Conservation (phyloP, 208 protist species). For the Trypanosoma lewisi region DNA sequence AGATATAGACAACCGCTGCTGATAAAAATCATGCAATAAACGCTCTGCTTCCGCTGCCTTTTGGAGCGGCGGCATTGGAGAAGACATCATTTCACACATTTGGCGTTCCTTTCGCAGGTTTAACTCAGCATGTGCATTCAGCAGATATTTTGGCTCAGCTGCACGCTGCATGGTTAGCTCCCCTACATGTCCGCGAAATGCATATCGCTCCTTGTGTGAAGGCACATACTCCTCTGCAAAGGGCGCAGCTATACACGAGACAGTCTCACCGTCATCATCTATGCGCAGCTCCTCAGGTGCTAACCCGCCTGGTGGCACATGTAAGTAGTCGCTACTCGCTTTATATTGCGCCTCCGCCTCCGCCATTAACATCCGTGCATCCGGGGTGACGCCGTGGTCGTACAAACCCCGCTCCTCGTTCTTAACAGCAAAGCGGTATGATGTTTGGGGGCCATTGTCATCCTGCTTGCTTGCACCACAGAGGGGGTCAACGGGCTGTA, state of each 20-base stretch:
- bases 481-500: conserved; percentile 35
- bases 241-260: conserved; percentile 51
- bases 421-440: conserved; percentile 44
- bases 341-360: conserved; percentile 72
- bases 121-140: conserved; percentile 52
- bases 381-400: conserved; percentile 67
- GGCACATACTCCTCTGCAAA: conserved; percentile 70
- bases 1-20: conserved; percentile 47
- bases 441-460: neutral
- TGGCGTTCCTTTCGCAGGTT: conserved; percentile 77
- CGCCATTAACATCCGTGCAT: conserved; percentile 53
- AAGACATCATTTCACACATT: conserved; percentile 54
- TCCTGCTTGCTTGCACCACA: neutral
- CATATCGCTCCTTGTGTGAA: conserved; percentile 55
- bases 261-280: conserved; percentile 30
- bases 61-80: conserved; percentile 53
- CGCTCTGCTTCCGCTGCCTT: conserved; percentile 55
- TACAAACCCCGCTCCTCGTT: conserved; percentile 52
- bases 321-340: conserved; percentile 48
- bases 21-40: conserved; percentile 48
- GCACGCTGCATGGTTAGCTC: conserved; percentile 52
- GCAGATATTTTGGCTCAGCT: conserved; percentile 22
- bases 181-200: conserved; percentile 42
- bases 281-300: conserved; percentile 25
- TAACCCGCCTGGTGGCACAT: conserved; percentile 30